Evolutionary conservation across 2,329 filamentous ascomycete species (phyloP).

Genomic region (Aureobasidium sp.): DNA sequence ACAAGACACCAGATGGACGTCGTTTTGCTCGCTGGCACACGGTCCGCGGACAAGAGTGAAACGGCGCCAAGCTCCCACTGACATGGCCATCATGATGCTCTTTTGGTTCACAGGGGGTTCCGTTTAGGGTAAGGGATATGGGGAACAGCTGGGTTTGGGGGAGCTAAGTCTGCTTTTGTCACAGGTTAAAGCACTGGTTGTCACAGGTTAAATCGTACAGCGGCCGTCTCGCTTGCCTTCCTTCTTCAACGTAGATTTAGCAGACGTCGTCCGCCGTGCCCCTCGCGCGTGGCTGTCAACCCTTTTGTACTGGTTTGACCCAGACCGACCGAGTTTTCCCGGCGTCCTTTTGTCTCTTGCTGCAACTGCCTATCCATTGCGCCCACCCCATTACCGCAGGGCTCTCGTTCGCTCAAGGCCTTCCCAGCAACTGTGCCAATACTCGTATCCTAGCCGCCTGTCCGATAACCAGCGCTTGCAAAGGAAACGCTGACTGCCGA

Average conservation of each 20-base stretch:
- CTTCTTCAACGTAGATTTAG: constrained; percentile 9
- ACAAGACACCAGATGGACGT: neutral
- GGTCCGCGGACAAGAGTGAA: constrained; percentile 6
- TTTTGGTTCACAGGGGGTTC: constrained; percentile 11
- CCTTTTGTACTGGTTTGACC: constrained; percentile 1
- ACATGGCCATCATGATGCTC: constrained; percentile 9
- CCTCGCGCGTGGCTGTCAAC: constrained; percentile 11
- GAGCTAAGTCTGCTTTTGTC: constrained; percentile 15
- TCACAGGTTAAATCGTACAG: constrained; percentile 6
- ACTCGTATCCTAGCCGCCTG: constrained; percentile 6
- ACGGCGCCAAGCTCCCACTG: constrained; percentile 10
- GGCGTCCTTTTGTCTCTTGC: neutral
- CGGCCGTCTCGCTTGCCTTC: constrained; percentile 10
- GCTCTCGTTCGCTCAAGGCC: neutral
- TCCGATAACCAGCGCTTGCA: constrained; percentile 8
- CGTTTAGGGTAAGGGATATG: constrained; percentile 4
- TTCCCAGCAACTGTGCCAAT: neutral
- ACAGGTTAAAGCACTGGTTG: constrained; percentile 14
- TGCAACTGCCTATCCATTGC: neutral
- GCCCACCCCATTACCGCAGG: neutral
- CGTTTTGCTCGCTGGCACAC: neutral
- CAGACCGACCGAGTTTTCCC: constrained; percentile 1
- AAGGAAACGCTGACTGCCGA: constrained; percentile 13
- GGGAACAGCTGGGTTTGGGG: constrained; percentile 10
- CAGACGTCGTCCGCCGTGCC: constrained; percentile 9